Evolutionary conservation across 495 filamentous ascomycete species (phyloP), one percentile per base, ranked within the genome.

Genomic region (Aspergillus bertholletiae): DNA sequence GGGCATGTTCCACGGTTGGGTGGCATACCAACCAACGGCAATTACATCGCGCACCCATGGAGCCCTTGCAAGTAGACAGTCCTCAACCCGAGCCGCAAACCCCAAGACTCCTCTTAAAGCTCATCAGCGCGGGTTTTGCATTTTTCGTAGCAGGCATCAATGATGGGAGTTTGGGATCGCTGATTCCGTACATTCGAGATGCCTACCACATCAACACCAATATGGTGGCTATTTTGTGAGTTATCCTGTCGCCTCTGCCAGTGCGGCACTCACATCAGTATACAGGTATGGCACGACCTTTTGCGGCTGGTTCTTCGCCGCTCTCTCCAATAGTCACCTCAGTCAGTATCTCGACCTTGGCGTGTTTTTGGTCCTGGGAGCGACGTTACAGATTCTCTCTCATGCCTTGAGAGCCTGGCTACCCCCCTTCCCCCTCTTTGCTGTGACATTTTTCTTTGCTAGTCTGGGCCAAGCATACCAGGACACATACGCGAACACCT

Each of bases 171-270:
- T 62, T 83, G 3, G 80, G 80, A 3, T 70, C 80, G 0, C 49
- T 84, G 17, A 75, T 83, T 34, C 80, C 80, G 0, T 80, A 84
- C 61, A 66, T 84, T n/a, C 65, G 81, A 15, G 63, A 70, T 3
- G 63, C 61, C 15, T 82, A 81, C 52, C 39, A 62, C 2, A 74
- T 83, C 26, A 72, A 67, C 17, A 80, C 78, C 1, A 71, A 74
- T 18, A 60, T 64, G 57, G 59, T 66, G n/a, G 46, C 57, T 13
- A 44, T 63, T 11, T 27, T 65, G 62, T 65, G 46, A 62, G 57
- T 61, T 9, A 23, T 7, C 18, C 34, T 12, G 2, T 23, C 6
- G 12, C 3, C 6, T 46, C 11, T 49, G n/a, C 27, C 12, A 8
- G 7, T 13, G 7, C 13, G 30, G 9, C 2, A 11, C 30, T 34